Percentiles rank a stretch among this genome's conserved stretches.
Conservation (phyloP, 768 basidiomycete genomes). For the Stropharia rugosoannulata region DNA sequence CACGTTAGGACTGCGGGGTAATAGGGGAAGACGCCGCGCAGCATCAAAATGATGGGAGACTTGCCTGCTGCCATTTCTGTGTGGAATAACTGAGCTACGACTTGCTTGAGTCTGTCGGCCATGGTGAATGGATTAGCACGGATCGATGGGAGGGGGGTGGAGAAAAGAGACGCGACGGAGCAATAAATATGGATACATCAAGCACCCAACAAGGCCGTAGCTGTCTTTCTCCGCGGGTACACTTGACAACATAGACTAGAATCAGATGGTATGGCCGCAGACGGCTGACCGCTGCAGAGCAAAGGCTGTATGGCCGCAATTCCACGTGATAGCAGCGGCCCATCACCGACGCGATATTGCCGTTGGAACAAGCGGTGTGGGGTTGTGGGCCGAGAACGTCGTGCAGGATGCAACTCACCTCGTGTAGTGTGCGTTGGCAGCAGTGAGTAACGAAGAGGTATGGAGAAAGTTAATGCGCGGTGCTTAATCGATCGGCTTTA, state of each 20-base stretch:
- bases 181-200: background rate
- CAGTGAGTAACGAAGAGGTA: background rate
- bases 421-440: background rate
- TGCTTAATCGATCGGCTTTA: conserved; percentile 9
- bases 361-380: background rate
- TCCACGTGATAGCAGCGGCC: conserved; percentile 20
- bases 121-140: conserved; percentile 29
- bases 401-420: background rate
- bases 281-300: background rate
- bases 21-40: conserved; percentile 6
- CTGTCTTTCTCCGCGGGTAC: background rate
- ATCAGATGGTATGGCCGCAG: conserved; percentile 15
- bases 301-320: conserved; percentile 1
- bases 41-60: conserved; percentile 13
- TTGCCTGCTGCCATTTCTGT: conserved; percentile 56
- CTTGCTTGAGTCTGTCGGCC: conserved; percentile 60
- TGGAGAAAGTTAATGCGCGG: background rate
- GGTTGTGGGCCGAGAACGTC: background rate
- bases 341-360: background rate
- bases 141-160: background rate
- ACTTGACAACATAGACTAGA: conserved; percentile 2
- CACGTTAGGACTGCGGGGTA: conserved; percentile 6
- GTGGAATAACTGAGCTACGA: conserved; percentile 51
- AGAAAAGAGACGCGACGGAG: background rate
- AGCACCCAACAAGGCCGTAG: background rate